These are phyloP conservation scores for Chenopodium formosanum DNA, from an alignment of 148 eudicot species.

Conservation along the genomic window DNA sequence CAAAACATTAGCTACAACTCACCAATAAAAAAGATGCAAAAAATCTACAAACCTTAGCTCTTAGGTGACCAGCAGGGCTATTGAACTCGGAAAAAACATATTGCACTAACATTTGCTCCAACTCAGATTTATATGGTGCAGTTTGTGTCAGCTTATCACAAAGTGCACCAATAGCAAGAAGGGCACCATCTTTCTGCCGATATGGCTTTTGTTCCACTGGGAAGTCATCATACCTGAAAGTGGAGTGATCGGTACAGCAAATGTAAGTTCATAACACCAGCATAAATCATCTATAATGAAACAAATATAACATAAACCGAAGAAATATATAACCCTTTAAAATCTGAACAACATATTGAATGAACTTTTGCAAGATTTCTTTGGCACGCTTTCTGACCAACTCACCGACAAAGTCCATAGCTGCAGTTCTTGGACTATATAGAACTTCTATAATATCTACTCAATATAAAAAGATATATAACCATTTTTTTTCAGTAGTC, in stretches of 20 bases:
- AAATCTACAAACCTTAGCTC: constrained; percentile 76
- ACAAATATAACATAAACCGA: neutral
- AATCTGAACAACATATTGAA: constrained; percentile 83
- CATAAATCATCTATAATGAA: neutral
- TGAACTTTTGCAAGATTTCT: constrained; percentile 90
- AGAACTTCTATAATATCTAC: constrained; percentile 95
- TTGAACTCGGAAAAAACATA: constrained; percentile 93
- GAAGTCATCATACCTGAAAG: constrained; percentile 70
- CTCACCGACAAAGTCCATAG: constrained; percentile 99
- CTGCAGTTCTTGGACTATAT: constrained; percentile 97
- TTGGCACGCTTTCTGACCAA: constrained; percentile 93
- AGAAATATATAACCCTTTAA: constrained; percentile 64
- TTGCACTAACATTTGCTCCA: constrained; percentile 92
- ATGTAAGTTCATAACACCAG: neutral
- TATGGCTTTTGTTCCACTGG: constrained; percentile 70
- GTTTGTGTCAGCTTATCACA: constrained; percentile 90
- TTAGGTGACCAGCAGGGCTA: constrained; percentile 90
- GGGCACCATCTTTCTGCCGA: constrained; percentile 96
- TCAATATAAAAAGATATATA: constrained; percentile 17
- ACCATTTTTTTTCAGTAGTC: neutral
- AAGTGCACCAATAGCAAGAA: constrained; percentile 93
- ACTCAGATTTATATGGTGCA: constrained; percentile 88
- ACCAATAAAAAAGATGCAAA: neutral
- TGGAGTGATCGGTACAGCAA: constrained; percentile 3
- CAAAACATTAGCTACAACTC: neutral